phyloP scores from a whole-genome alignment of 2,329 filamentous ascomycete species.

The Ophiocordyceps camponoti-rufipedis region DNA sequence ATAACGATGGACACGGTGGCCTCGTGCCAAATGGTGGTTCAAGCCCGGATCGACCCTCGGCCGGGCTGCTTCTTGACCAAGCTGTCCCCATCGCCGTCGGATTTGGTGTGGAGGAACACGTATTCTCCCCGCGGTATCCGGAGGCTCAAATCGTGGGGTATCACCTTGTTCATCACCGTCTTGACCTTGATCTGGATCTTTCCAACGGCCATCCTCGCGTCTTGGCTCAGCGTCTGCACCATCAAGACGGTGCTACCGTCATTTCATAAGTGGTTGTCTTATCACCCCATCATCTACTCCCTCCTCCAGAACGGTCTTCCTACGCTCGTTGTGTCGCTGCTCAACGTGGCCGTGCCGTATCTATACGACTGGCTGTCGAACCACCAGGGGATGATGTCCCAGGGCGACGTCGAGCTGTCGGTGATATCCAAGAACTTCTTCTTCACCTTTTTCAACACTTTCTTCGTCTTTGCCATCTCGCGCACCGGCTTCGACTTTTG shows the following conservation, averaged over 20 bases:
- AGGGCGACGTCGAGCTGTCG: slow-evolving; percentile 84
- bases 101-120: slow-evolving; percentile 91
- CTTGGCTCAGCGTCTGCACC: slow-evolving; percentile 62
- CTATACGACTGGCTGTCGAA: slow-evolving; percentile 88
- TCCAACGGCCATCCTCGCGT: slow-evolving; percentile 62
- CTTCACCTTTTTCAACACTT: slow-evolving; percentile 98
- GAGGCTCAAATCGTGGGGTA: slow-evolving; percentile 61
- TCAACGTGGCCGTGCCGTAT: slow-evolving; percentile 83
- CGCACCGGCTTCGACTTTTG: slow-evolving; percentile 66
- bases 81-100: slow-evolving; percentile 69
- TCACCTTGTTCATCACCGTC: slow-evolving; percentile 67
- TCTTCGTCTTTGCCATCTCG: slow-evolving; percentile 82
- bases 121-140: slow-evolving; percentile 61
- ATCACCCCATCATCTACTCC: slow-evolving; percentile 52
- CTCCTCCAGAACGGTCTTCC: slow-evolving; percentile 78
- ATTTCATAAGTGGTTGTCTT: slow-evolving; percentile 47
- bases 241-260: slow-evolving; percentile 55
- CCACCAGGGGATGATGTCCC: slow-evolving; percentile 85
- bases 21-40: slow-evolving; percentile 85
- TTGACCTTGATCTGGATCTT: slow-evolving; percentile 80
- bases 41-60: slow-evolving; percentile 80
- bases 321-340: slow-evolving; percentile 65
- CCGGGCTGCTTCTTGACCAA: slow-evolving; percentile 75
- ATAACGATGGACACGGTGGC: slow-evolving; percentile 96
- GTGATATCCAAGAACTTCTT: slow-evolving; percentile 98